These are phyloP conservation scores for Oryza rufipogon DNA, from an alignment of 176 grass and related monocot species.

Conservation along the genomic window DNA sequence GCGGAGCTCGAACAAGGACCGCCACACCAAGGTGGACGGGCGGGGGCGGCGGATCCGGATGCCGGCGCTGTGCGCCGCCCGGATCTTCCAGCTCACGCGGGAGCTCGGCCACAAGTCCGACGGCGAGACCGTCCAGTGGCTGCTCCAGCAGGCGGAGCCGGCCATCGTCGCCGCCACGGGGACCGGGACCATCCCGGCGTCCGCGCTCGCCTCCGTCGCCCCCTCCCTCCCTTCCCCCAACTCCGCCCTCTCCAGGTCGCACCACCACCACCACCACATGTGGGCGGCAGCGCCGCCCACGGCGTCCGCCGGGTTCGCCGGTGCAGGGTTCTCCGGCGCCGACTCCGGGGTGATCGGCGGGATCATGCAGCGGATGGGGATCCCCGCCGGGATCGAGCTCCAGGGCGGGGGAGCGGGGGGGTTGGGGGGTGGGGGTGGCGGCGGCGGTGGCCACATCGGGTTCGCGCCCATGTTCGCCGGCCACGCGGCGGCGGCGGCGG, in stretches of 20 bases:
- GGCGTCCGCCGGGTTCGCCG: constrained; percentile 45
- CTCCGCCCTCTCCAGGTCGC: constrained; percentile 46
- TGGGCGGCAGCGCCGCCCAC: constrained; percentile 47
- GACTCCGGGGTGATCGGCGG: constrained; percentile 43
- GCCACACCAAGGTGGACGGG: constrained; percentile 89
- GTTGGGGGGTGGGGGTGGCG: constrained; percentile 20
- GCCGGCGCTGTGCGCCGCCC: constrained; percentile 81
- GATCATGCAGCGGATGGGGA: constrained; percentile 61
- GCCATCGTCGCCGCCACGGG: constrained; percentile 84
- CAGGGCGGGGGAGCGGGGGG: constrained; percentile 32
- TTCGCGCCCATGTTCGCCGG: constrained; percentile 71
- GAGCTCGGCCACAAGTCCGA: constrained; percentile 87
- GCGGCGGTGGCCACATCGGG: constrained; percentile 47
- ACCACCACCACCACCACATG: constrained; percentile 63
- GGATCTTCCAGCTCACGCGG: constrained; percentile 84
- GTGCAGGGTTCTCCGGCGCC: constrained; percentile 42
- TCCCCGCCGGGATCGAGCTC: constrained; percentile 53
- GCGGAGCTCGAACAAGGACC: constrained; percentile 87
- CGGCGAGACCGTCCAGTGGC: constrained; percentile 93
- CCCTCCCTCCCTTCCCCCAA: constrained; percentile 52
- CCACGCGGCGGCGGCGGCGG: constrained; percentile 44
- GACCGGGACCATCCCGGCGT: constrained; percentile 71
- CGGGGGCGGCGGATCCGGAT: constrained; percentile 80
- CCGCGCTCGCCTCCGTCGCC: constrained; percentile 61
- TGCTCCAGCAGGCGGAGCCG: constrained; percentile 81